Percentiles rank a stretch among this genome's conserved stretches.
Evolutionary conservation across 2,329 filamentous ascomycete species (phyloP).

Genomic region (Monosporascus ibericus): DNA sequence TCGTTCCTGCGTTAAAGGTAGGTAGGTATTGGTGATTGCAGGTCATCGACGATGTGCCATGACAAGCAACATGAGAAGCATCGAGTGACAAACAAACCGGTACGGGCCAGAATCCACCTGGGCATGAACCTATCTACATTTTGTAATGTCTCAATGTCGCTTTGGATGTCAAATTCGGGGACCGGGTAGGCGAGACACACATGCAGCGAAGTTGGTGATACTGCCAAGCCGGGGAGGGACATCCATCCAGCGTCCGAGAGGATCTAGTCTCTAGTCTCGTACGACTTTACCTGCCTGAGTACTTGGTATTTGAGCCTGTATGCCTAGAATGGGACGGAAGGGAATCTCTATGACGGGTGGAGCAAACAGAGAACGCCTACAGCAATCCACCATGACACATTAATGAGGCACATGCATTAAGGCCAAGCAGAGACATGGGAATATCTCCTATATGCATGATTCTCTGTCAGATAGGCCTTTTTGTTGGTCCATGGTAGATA

Average conservation of each 20-base stretch:
- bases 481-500: too few species aligned
- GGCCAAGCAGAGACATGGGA: too few species aligned
- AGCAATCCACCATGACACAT: too few species aligned
- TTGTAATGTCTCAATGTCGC: conserved; percentile 1
- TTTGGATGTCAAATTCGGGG: neutral
- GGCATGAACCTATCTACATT: neutral
- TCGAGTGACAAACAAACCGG: neutral
- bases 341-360: too few species aligned
- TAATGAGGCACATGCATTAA: too few species aligned
- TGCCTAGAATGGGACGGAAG: too few species aligned
- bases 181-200: neutral
- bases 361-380: too few species aligned
- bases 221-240: conserved; percentile 19
- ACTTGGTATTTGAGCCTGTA: too few species aligned
- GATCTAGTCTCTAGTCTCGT: too few species aligned
- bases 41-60: neutral
- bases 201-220: neutral
- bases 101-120: neutral
- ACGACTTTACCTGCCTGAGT: too few species aligned
- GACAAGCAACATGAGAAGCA: neutral
- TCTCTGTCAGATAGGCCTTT: too few species aligned
- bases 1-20: neutral
- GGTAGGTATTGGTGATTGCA: neutral
- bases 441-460: too few species aligned
- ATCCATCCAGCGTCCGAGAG: conserved; percentile 6